These are phyloP conservation scores for Colletotrichum caudatum DNA, from an alignment of 2,329 filamentous ascomycete genomes.

Conservation along the genomic window DNA sequence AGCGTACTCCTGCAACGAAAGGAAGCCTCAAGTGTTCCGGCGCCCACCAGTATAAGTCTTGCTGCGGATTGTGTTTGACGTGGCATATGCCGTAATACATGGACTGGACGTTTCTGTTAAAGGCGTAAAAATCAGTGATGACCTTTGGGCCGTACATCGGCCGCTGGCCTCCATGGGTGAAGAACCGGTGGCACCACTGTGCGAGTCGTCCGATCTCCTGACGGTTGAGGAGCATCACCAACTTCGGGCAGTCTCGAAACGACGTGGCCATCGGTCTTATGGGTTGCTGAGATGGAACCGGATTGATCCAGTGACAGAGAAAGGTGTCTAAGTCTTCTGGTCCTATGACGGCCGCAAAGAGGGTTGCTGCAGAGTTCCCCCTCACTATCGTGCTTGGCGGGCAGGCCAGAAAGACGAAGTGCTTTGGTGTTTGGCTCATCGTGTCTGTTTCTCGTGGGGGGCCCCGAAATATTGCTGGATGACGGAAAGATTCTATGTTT, in stretches of 20 bases:
- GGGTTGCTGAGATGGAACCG: too few species aligned
- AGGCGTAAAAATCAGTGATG: background rate
- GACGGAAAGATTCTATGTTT: background rate
- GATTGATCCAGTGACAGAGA: conserved; percentile 10
- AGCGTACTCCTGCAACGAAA: background rate
- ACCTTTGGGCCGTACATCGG: background rate
- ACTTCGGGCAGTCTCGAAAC: conserved; percentile 4
- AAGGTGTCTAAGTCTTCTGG: background rate
- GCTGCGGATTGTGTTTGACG: background rate
- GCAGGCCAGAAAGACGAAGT: conserved; percentile 10
- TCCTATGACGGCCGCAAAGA: background rate
- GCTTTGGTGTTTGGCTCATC: background rate
- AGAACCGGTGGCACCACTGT: background rate
- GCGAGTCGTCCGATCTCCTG: background rate
- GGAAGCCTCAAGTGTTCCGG: background rate
- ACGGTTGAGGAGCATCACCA: background rate
- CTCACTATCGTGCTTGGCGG: background rate
- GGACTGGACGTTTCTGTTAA: background rate
- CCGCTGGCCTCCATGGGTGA: background rate
- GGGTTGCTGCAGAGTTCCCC: background rate
- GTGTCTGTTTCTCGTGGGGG: too few species aligned
- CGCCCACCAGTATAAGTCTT: background rate
- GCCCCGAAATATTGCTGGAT: too few species aligned
- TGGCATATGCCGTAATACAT: conserved; percentile 4
- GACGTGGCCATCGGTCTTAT: background rate